Evolutionary conservation across 2,329 filamentous ascomycete genomes (phyloP).

Genomic region (Juglanconis oblonga): DNA sequence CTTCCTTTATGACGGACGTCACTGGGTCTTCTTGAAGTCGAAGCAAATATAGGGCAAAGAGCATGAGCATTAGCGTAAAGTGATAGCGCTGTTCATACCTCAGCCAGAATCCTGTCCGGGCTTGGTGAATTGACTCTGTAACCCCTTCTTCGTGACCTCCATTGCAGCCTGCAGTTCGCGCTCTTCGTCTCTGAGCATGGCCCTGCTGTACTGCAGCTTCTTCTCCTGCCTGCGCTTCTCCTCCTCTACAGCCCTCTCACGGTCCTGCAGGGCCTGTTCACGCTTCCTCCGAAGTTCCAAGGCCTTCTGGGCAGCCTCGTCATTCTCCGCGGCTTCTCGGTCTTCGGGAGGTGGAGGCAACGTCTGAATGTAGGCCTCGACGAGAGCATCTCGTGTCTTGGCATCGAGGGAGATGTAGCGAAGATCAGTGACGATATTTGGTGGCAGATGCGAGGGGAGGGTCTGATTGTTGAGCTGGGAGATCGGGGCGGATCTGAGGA

Average conservation of each 20-base stretch:
- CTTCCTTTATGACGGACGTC: no score
- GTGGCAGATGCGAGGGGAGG: constrained; percentile 55
- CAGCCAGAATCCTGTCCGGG: neutral
- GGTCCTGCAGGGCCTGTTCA: constrained; percentile 65
- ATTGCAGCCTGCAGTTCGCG: constrained; percentile 66
- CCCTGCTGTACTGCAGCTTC: constrained; percentile 59
- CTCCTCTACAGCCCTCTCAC: constrained; percentile 60
- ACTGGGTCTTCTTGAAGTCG: no score
- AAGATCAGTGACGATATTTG: constrained; percentile 61
- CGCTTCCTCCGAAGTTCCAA: constrained; percentile 53
- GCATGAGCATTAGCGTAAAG: no score
- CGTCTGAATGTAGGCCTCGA: constrained; percentile 64
- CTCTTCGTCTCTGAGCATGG: constrained; percentile 63
- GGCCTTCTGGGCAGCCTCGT: constrained; percentile 48
- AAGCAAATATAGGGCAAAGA: neutral
- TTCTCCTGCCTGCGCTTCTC: constrained; percentile 59
- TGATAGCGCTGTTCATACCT: neutral
- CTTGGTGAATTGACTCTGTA: constrained; percentile 55
- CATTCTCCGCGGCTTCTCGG: constrained; percentile 38
- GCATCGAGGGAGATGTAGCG: constrained; percentile 67
- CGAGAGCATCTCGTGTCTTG: constrained; percentile 58
- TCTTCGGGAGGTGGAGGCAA: constrained; percentile 57
- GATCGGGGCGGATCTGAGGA: constrained; percentile 61
- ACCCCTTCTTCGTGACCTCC: constrained; percentile 63
- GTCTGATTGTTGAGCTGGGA: constrained; percentile 59